Evolutionary conservation across 257 asterid genomes (phyloP), one percentile per base, ranked within the genome.

Genomic region (Gentiana dahurica): DNA sequence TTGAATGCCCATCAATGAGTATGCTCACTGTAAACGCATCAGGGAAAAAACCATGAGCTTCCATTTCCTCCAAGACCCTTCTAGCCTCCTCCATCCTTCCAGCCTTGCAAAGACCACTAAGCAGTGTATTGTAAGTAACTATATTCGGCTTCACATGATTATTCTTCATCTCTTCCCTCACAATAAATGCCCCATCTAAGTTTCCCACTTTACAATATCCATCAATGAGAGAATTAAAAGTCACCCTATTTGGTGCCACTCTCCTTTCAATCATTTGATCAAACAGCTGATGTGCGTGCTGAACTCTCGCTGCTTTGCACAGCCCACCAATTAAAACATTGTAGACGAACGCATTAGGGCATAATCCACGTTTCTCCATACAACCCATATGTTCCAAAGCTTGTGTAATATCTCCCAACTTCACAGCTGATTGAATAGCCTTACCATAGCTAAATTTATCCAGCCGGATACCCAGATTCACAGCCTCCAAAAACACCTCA

Each of bases 381-480:
- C 36, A 8, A 52, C 41, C 1, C 56, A 24, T 24, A 32, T 52
- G 39, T n/a, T 52, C 56, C 38, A 52, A 52, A 15, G 37, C 56
- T 6, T 6, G 7, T 32, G 6, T 7, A 5, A 61, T 32, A 36
- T 62, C 48, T 10, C 59, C 67, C 36, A 62, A 34, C 48, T 54
- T 63, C 54, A 63, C 67, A 2, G 60, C 54, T 3, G 67, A 53
- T 45, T 63, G 55, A 44, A 63, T 44, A 45, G 67, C 67, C 13
- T 53, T 37, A 44, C 61, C 36, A 44, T 45, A 54, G 12, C 54
- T 54, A 35, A 34, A 53, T 38, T 56, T 44, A 63, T 63, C 61
- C 4, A 63, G 11, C 55, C 12, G 61, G 6, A 63, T 44, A 43
- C 59, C 60, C 36, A 50, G 8, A n/a, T 63, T 54, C 2, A 63